Conservation (phyloP, 768 basidiomycete genomes). For the Pulveroboletus sp. region DNA sequence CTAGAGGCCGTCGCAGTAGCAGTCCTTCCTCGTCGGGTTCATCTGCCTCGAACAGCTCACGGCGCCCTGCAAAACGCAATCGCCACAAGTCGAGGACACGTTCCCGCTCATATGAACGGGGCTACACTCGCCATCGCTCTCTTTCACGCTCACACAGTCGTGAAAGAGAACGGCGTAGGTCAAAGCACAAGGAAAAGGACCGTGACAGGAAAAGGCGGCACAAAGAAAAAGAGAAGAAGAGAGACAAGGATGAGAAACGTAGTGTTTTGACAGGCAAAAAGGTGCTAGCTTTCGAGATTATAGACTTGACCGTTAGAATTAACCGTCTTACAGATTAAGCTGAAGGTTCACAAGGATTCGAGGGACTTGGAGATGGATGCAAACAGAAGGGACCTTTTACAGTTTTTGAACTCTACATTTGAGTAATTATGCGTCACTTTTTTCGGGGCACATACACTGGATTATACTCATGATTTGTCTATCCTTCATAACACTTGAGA, state of each 20-base stretch:
- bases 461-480: neutral
- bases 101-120: constrained; percentile 19
- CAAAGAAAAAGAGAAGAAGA: constrained; percentile 32
- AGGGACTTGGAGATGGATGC: constrained; percentile 53
- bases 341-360: constrained; percentile 58
- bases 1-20: constrained; percentile 11
- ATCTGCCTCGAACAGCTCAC: constrained; percentile 13
- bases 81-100: constrained; percentile 18
- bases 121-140: constrained; percentile 13
- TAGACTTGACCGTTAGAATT: neutral
- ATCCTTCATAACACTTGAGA: neutral
- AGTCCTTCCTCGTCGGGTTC: constrained; percentile 19
- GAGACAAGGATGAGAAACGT: constrained; percentile 43
- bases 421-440: constrained; percentile 8
- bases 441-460: neutral
- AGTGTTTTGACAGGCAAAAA: constrained; percentile 62
- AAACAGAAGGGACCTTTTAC: constrained; percentile 48
- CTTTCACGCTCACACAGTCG: constrained; percentile 28
- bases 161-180: constrained; percentile 22
- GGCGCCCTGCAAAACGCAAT: constrained; percentile 11
- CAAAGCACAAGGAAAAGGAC: constrained; percentile 24
- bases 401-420: constrained; percentile 53
- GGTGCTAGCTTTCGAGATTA: constrained; percentile 26
- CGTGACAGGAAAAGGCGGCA: constrained; percentile 37
- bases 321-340: constrained; percentile 43